phyloP scores from a whole-genome alignment of 495 filamentous ascomycete genomes.

The Parachaetomium inaequale region DNA sequence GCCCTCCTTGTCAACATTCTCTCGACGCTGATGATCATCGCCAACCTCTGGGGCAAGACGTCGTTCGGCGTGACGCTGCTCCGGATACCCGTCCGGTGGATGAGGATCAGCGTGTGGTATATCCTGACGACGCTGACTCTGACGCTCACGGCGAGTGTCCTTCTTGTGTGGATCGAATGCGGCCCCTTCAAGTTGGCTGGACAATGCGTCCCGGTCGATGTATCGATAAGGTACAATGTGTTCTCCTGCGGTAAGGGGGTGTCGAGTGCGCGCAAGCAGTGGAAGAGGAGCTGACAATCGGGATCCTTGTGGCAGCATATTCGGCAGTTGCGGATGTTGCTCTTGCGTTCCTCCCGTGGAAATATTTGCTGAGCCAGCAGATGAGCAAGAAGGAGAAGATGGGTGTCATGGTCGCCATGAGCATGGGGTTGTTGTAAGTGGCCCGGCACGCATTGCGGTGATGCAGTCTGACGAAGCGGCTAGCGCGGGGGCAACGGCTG shows the following conservation, averaged over 20 bases:
- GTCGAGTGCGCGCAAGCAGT: not conserved
- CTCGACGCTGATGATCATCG: slow-evolving; percentile 24
- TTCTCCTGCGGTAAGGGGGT: slow-evolving; percentile 26
- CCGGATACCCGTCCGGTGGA: slow-evolving; percentile 23
- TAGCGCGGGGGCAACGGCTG: slow-evolving; percentile 33
- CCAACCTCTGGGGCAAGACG: slow-evolving; percentile 31
- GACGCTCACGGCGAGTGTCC: slow-evolving; percentile 32
- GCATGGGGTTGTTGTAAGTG: slow-evolving; percentile 40
- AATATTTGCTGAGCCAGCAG: slow-evolving; percentile 31
- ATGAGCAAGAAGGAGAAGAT: slow-evolving; percentile 38
- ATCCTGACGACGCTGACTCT: slow-evolving; percentile 36
- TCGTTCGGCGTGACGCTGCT: slow-evolving; percentile 32
- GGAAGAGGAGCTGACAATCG: slow-evolving; percentile 3
- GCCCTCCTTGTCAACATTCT: slow-evolving; percentile 20
- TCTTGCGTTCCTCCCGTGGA: slow-evolving; percentile 38
- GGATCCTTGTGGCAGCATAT: slow-evolving; percentile 25
- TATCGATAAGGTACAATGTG: slow-evolving; percentile 26
- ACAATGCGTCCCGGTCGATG: slow-evolving; percentile 28
- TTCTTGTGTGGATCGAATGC: slow-evolving; percentile 39
- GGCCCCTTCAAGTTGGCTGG: slow-evolving; percentile 21
- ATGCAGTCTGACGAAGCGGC: not conserved
- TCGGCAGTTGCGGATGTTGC: slow-evolving; percentile 36
- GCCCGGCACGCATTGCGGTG: not conserved
- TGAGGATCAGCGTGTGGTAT: slow-evolving; percentile 18
- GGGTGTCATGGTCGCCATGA: slow-evolving; percentile 39